These are phyloP conservation scores for Puccinia novopanici DNA, from an alignment of 1,284 basidiomycete species.

Conservation along the genomic window DNA sequence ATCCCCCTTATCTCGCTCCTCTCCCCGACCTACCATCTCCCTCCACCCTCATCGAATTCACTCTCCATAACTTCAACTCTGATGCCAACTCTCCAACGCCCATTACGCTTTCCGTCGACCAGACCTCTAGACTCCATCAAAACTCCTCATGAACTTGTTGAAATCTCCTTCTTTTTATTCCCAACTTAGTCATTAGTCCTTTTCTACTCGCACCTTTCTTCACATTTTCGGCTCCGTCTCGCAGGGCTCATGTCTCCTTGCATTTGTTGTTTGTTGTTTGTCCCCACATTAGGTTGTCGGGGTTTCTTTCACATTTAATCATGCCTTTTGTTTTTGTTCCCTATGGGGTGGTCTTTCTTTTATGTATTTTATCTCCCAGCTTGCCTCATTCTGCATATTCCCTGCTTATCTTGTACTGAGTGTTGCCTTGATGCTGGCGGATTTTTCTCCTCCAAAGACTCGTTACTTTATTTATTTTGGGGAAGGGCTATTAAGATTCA, in stretches of 20 bases:
- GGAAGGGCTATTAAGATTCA: too few species aligned
- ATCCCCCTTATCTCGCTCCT: not conserved
- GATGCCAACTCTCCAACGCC: slow-evolving; percentile 2
- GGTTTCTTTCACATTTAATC: too few species aligned
- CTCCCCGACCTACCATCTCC: not conserved
- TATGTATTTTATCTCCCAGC: too few species aligned
- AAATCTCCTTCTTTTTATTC: not conserved
- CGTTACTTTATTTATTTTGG: too few species aligned
- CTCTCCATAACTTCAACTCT: not conserved
- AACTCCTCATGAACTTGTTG: not conserved
- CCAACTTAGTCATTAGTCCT: not conserved
- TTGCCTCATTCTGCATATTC: too few species aligned
- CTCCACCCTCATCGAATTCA: slow-evolving; percentile 16
- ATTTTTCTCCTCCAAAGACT: too few species aligned
- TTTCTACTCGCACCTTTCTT: not conserved
- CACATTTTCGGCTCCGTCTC: not conserved
- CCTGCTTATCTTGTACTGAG: too few species aligned
- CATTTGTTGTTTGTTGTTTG: not conserved
- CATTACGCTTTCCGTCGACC: slow-evolving; percentile 9
- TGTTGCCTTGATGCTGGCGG: too few species aligned
- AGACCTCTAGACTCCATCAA: not conserved
- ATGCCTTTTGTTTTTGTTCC: too few species aligned
- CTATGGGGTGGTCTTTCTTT: too few species aligned
- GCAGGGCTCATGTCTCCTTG: not conserved
- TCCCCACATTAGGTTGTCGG: too few species aligned